Base-by-base conservation (phyloP, 2,329 filamentous ascomycete genomes). In the Diaporthe destruens region DNA sequence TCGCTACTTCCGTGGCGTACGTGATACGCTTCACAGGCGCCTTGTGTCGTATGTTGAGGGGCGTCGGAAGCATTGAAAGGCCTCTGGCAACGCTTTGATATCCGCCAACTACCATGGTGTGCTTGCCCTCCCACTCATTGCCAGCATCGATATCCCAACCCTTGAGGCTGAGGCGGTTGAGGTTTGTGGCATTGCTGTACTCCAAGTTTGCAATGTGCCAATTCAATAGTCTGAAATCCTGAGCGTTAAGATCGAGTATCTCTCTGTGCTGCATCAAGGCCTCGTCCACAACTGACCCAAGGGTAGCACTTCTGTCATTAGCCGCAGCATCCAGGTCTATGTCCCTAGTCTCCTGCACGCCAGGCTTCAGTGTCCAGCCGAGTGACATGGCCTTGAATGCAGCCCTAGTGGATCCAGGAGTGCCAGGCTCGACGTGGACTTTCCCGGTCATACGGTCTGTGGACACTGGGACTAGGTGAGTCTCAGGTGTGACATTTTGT, bases 191-290 rank as follows among this genome's bases (percentile, higher is more conserved):
- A 81, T 98, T 99, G 75, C 96, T 97, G 80, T 99, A 99, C 82
- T 99, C 96, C 18, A 99, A 87, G 79, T 99, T 99, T 76, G 97
- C 97, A 81, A 98, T 93, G 82, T 99, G 97, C 96, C 96, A 99
- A 79, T 98, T 99, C 78, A 98, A 88, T 20, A 99, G 86, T 57
- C 96, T 90, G 82, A 97, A 92, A 78, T 99, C 96, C 79, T 94
- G 93, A 1, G 95, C 89, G 18, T 91, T 94, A 68, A 99, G 84
- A 72, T 97, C 92, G 36, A 98, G 88, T 63, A 99, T 88, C 42
- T 89, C 87, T 78, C 93, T 92, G 80, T 98, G 99, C 80, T 98
- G 95, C 23, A 88, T 88, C 74, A 99, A 91, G n/a, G 95, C 94
- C 76, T 95, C 91, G 78, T 99, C 94, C 85, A 98, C 93, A 2